A percentile compares a stretch with the other conserved stretches of the same genome.
Evolutionary conservation across 768 basidiomycete species (phyloP).

Genomic region (Crepidotus variabilis): DNA sequence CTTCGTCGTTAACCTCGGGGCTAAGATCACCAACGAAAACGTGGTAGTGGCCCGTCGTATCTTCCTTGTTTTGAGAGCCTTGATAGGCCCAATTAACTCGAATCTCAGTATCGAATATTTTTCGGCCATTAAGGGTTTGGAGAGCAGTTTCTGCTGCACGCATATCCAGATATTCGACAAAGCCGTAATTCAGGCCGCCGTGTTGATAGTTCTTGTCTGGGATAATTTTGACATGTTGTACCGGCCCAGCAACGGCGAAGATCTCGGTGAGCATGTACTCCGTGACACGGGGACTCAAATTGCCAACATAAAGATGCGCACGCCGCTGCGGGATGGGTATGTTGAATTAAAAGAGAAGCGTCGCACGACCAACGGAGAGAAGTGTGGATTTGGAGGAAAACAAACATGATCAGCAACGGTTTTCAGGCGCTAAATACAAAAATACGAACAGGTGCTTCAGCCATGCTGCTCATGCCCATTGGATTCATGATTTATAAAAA

Average conservation of each 20-base stretch:
- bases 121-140: conserved; percentile 96
- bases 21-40: conserved; percentile 99
- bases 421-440: conserved; percentile 15
- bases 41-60: conserved; percentile 95
- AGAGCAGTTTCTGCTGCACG: conserved; percentile 98
- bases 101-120: conserved; percentile 99
- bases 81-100: conserved; percentile 99
- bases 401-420: conserved; percentile 27
- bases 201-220: conserved; percentile 99
- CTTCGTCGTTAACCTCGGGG: conserved; percentile 97
- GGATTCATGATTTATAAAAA: conserved; percentile 66
- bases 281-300: conserved; percentile 94
- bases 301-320: conserved; percentile 98
- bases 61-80: conserved; percentile 97
- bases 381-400: conserved; percentile 17
- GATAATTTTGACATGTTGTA: conserved; percentile 99
- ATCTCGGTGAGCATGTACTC: conserved; percentile 99
- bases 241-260: conserved; percentile 93
- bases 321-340: conserved; percentile 53
- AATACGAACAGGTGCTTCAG: conserved; percentile 73
- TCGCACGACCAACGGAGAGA: conserved; percentile 15
- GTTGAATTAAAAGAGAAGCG: conserved; percentile 17
- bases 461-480: conserved; percentile 65
- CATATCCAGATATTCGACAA: conserved; percentile 99
- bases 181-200: conserved; percentile 98